Conservation (phyloP, 2,329 filamentous ascomycete genomes). For the Apiospora koreana region DNA sequence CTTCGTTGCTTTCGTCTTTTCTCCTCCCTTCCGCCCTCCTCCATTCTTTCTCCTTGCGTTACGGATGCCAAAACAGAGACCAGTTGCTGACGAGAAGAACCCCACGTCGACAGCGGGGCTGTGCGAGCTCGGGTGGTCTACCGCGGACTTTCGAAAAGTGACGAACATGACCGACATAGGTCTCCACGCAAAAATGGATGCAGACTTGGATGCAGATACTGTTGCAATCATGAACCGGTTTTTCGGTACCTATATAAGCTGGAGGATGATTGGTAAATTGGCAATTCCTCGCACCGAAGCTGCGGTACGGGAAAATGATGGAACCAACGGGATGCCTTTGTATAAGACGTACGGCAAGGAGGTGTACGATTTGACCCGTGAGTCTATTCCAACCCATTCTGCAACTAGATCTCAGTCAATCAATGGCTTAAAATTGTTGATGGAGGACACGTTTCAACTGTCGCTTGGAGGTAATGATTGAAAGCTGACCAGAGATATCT, state of each 20-base stretch:
- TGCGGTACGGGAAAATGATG: not conserved
- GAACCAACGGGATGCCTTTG: not conserved
- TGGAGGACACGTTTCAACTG: not conserved
- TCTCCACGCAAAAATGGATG: not conserved
- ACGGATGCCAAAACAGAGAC: not conserved
- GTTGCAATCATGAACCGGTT: not conserved
- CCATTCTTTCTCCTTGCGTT: too few relatives aligned
- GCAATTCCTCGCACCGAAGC: not conserved
- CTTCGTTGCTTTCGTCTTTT: not conserved
- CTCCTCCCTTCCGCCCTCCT: too few relatives aligned
- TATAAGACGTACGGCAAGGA: not conserved
- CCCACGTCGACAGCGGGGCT: not conserved
- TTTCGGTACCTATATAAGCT: not conserved
- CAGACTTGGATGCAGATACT: too few relatives aligned
- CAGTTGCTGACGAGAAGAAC: not conserved
- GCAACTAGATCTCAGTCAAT: too few relatives aligned
- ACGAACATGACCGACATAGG: not conserved
- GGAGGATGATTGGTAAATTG: not conserved
- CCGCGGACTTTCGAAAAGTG: not conserved
- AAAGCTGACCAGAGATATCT: not conserved
- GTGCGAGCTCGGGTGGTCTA: not conserved
- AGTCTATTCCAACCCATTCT: not conserved
- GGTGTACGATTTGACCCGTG: not conserved
- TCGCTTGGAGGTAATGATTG: not conserved
- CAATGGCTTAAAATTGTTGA: not conserved